Conservation (phyloP, 805 yeast genomes). For the Candida anglica region DNA sequence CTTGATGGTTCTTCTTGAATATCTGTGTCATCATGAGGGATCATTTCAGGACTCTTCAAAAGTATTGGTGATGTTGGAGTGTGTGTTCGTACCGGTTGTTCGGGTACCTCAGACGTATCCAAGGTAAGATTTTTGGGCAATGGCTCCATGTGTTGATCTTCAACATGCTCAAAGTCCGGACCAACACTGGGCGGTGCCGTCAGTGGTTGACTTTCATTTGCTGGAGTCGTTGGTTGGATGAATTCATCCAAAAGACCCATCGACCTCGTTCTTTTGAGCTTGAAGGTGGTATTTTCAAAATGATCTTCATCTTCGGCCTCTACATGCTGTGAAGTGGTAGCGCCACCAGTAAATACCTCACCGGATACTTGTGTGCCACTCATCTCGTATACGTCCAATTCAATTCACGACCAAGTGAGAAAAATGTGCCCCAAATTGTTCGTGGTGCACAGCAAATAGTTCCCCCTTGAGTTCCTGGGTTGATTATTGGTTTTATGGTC, state of each 20-base stretch:
- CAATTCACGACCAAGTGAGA: too few relatives aligned
- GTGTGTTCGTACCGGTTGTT: background rate
- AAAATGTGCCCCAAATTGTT: too few relatives aligned
- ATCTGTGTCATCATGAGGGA: constrained; percentile 83
- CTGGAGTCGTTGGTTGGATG: constrained; percentile 39
- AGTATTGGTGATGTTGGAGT: background rate
- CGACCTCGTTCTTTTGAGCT: constrained; percentile 76
- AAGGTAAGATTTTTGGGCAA: background rate
- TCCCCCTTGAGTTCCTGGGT: too few relatives aligned
- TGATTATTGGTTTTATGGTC: too few relatives aligned
- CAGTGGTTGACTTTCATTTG: constrained; percentile 5
- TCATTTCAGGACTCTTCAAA: constrained; percentile 22
- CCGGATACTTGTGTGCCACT: too few relatives aligned
- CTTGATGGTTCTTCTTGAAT: constrained; percentile 75
- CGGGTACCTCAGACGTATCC: background rate
- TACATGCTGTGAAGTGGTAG: constrained; percentile 61
- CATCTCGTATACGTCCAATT: too few relatives aligned
- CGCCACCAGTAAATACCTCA: constrained; percentile 51
- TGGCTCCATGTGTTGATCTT: too few relatives aligned
- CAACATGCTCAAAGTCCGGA: too few relatives aligned
- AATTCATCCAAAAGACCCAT: constrained; percentile 76
- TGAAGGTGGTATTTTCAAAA: constrained; percentile 66
- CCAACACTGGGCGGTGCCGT: background rate
- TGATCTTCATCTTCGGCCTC: constrained; percentile 70
- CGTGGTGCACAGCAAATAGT: too few relatives aligned